Evolutionary conservation across 345 rosid genomes (phyloP).

Genomic region (Citrus trifoliata): DNA sequence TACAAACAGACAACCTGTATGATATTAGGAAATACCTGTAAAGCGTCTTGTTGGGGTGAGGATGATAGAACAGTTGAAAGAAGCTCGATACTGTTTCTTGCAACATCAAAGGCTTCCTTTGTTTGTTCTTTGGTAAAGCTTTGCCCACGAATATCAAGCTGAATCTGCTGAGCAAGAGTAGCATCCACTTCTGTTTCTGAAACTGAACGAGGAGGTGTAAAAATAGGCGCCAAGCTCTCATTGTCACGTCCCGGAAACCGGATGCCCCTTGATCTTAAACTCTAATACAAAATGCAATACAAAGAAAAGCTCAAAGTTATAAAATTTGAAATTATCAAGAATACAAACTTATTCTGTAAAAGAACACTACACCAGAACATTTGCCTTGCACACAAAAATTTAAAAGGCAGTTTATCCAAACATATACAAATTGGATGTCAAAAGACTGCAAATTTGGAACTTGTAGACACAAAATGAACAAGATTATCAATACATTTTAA

Average conservation of each 20-base stretch:
- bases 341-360: neutral
- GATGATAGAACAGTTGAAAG: slow-evolving; percentile 76
- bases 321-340: neutral
- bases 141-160: slow-evolving; percentile 48
- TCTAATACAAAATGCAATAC: slow-evolving; percentile 32
- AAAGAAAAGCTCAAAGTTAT: slow-evolving; percentile 14
- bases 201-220: slow-evolving; percentile 84
- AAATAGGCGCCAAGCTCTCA: slow-evolving; percentile 93
- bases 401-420: neutral
- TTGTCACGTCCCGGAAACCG: slow-evolving; percentile 95
- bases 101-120: slow-evolving; percentile 90
- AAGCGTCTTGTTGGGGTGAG: slow-evolving; percentile 75
- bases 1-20: neutral
- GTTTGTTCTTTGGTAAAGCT: slow-evolving; percentile 79
- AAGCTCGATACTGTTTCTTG: slow-evolving; percentile 88
- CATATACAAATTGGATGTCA: neutral
- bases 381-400: neutral
- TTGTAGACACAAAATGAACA: neutral
- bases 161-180: slow-evolving; percentile 48
- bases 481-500: neutral
- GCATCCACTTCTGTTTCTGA: slow-evolving; percentile 54
- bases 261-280: slow-evolving; percentile 86
- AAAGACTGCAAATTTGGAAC: neutral
- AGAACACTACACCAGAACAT: neutral
- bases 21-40: slow-evolving; percentile 48